Evolutionary conservation across 2,329 filamentous ascomycete genomes (phyloP), one percentile per base, ranked within the genome.

Genomic region (Aspergillus terreus): DNA sequence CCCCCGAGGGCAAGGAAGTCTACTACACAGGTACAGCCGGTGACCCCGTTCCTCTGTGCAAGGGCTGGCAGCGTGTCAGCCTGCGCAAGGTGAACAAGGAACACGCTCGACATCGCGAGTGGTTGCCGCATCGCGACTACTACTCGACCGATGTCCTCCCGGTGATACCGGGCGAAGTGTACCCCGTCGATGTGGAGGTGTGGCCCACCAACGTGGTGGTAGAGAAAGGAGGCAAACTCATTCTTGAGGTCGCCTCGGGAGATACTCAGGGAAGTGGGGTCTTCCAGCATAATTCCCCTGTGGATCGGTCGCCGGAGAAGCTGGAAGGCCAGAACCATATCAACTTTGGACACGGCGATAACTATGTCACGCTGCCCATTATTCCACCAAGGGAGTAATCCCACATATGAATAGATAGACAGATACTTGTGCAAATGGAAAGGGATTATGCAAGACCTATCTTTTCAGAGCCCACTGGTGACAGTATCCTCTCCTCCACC

Each of bases 21-120:
- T 74, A 72, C 62, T 82, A 82, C 60, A 82, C 79, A 4, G 79
- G 79, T 40, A 81, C 79, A 14, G 78, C 77, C 0, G 79, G 79
- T 25, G 79, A 82, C 53, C 76, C 78, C 0, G 74, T 81, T 0
- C 79, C 79, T 1, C 64, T 82, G 6, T 71, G 72, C 46, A 82
- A 82, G 63, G 79, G 79, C 43, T 82, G 78, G 79, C 70, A 80
- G 23, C 76, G 79, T 12, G 74, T 76, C n/a, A 77, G 73, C 35
- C 65, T 80, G 49, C 76, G 79, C 50, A 78, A 78, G 58, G 69
- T 72, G 4, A 75, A 80, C 48, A 57, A 66, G 0, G 52, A 71
- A 4, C 72, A 79, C 52, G 68, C 67, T 3, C 70, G 72, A 30
- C 72, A 81, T 57, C 64, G 72, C 14, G 58, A 69, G 0, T 79